These are phyloP conservation scores for Fusarium nygamai DNA, from an alignment of 2,329 filamentous ascomycete genomes.

Conservation along the genomic window DNA sequence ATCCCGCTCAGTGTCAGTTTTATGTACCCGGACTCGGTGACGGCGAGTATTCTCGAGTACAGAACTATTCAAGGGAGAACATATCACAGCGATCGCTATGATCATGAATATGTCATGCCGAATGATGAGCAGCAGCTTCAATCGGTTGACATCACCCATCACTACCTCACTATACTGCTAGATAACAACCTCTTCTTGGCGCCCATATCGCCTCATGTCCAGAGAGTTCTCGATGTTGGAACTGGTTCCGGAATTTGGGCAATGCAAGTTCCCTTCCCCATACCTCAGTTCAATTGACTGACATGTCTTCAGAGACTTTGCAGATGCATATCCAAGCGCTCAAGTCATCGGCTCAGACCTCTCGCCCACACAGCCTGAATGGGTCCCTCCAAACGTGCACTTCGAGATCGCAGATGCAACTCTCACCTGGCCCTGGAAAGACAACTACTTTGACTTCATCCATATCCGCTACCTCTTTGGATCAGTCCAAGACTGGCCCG, in stretches of 20 bases:
- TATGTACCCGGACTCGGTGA: conserved; percentile 30
- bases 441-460: conserved; percentile 33
- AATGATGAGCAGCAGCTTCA: conserved; percentile 40
- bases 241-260: conserved; percentile 39
- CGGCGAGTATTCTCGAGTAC: conserved; percentile 38
- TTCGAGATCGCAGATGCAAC: conserved; percentile 37
- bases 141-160: conserved; percentile 39
- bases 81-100: conserved; percentile 38
- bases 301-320: conserved; percentile 28
- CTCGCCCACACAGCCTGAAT: conserved; percentile 35
- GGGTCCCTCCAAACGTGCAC: conserved; percentile 36
- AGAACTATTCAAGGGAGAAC: conserved; percentile 38
- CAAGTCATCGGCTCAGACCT: conserved; percentile 37
- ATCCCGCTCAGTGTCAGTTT: conserved; percentile 28
- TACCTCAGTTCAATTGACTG: neutral
- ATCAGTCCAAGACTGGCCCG: conserved; percentile 28
- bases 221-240: conserved; percentile 40
- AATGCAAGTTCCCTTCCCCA: neutral
- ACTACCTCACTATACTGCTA: conserved; percentile 39
- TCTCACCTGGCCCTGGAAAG: conserved; percentile 33
- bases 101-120: conserved; percentile 34
- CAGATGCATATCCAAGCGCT: conserved; percentile 24
- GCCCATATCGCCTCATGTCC: conserved; percentile 26
- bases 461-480: conserved; percentile 39
- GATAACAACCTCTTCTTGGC: conserved; percentile 35